phyloP scores from a whole-genome alignment of 2,329 filamentous ascomycete species.

The Gliomastix tumulicola region DNA sequence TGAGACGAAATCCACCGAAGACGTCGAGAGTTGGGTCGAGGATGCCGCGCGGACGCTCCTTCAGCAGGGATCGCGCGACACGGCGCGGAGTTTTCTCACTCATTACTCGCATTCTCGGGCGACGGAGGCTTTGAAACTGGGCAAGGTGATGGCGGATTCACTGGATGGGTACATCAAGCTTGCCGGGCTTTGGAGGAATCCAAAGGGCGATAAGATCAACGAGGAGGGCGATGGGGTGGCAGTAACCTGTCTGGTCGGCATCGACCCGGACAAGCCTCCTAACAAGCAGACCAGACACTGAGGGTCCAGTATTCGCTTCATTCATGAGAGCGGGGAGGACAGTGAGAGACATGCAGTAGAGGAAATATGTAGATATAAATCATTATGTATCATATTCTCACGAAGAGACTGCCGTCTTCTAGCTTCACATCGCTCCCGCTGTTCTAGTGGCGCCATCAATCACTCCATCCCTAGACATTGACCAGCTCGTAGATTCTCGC shows the following conservation, averaged over 20 bases:
- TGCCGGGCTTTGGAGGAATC: constrained; percentile 12
- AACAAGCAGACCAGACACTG: no score
- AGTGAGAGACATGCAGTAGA: no score
- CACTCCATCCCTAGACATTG: no score
- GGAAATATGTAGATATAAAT: no score
- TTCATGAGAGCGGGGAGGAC: no score
- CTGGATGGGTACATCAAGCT: constrained; percentile 16
- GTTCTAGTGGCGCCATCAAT: no score
- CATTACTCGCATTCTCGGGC: constrained; percentile 14
- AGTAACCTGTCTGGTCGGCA: constrained; percentile 23
- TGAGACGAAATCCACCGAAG: constrained; percentile 11
- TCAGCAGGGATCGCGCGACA: constrained; percentile 7
- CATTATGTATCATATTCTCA: no score
- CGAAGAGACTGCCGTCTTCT: no score
- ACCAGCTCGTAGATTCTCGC: no score
- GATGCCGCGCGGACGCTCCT: constrained; percentile 10
- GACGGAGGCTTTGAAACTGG: constrained; percentile 12
- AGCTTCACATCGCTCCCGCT: no score
- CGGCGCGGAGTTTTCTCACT: constrained; percentile 12
- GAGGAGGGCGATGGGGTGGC: constrained; percentile 21
- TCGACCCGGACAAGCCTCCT: constrained; percentile 15
- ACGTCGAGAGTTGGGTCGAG: constrained; percentile 11
- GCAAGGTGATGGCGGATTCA: constrained; percentile 9
- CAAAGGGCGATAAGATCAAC: constrained; percentile 20
- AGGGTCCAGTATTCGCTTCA: no score